Percentiles rank a stretch among this genome's conserved stretches.
phyloP scores from a whole-genome alignment of 148 eudicot genomes.

The Gaultheria prostrata region DNA sequence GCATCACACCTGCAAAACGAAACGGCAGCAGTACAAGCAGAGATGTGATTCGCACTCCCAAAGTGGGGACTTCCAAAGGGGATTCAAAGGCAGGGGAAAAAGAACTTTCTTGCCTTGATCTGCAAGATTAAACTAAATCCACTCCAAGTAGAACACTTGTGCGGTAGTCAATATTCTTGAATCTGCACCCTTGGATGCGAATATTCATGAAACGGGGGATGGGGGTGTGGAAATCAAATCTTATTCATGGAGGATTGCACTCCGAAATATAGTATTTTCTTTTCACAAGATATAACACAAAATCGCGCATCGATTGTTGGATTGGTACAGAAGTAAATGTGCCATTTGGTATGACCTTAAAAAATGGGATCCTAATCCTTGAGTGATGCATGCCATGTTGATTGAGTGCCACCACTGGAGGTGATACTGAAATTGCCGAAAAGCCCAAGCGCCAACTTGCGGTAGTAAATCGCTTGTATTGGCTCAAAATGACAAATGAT shows the following conservation, averaged over 20 bases:
- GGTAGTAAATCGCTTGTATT: conserved; percentile 12
- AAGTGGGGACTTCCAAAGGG: background rate
- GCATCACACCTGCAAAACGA: conserved; percentile 1
- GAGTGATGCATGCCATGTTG: conserved; percentile 18
- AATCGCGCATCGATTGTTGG: conserved; percentile 4
- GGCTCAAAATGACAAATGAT: conserved; percentile 7
- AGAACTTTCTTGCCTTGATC: background rate
- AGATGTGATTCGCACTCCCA: background rate
- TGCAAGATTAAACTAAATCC: background rate
- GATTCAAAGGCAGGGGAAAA: background rate
- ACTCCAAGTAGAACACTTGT: background rate
- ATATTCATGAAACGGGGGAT: background rate
- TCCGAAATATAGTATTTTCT: background rate
- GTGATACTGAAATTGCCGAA: conserved; percentile 6
- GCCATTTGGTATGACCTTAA: conserved; percentile 9
- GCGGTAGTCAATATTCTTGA: background rate
- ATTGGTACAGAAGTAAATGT: conserved; percentile 5
- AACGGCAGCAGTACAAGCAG: conserved; percentile 11
- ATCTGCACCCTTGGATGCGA: background rate
- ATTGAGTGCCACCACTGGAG: conserved; percentile 19
- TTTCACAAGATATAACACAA: background rate
- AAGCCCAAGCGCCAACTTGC: conserved; percentile 14
- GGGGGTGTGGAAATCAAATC: conserved; percentile 1
- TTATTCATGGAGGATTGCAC: background rate
- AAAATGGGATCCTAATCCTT: background rate